Base-by-base conservation (phyloP, 805 yeast species). In the Metschnikowia bowlesiae region DNA sequence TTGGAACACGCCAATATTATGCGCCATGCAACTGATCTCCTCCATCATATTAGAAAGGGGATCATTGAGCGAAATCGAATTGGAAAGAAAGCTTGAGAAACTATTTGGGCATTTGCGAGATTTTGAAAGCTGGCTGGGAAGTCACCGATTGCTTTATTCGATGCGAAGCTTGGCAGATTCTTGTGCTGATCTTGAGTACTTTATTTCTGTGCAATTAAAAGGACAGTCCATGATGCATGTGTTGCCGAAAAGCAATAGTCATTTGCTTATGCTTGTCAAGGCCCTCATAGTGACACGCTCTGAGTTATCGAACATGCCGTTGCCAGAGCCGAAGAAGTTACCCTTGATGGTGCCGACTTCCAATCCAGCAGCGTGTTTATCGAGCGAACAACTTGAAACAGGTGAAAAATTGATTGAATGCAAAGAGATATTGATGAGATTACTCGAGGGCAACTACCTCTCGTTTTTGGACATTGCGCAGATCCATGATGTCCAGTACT, bases 401-500 rank as follows among this genome's bases (percentile, higher is more conserved):
- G 16, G 39, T 16, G 46, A 35, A 8, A 35, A 34, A 18, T 14
- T 52, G 9, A 33, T 32, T 13, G 51, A 53, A 7, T 55, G 58
- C 52, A 53, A 49, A 28, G 50, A 50, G 6, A 44, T 47, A 2
- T 44, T 54, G 36, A 22, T 33, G 30, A 50, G 47, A 6, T 30
- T 50, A 22, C 40, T 37, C 6, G 46, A 44, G 9, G 39, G 48
- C 26, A 38, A 41, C 18, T 31, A 16, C 28, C 31, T 49, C 6
- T 46, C 41, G 4, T 35, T 46, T 37, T 49, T 53, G 28, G 54
- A 47, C 11, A 44, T 50, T 14, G 41, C 46, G 6, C 36, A 45
- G 26, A 45, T 48, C 39, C 43, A 39, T 35, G 54, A 56, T 28
- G 39, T 54, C 4, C 39, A 47, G n/a, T 31, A 47, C 11, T 40